Percentiles rank a stretch among this genome's conserved stretches.
Conservation (phyloP, 2,329 filamentous ascomycete genomes). For the Hymenoscyphus salicellus region DNA sequence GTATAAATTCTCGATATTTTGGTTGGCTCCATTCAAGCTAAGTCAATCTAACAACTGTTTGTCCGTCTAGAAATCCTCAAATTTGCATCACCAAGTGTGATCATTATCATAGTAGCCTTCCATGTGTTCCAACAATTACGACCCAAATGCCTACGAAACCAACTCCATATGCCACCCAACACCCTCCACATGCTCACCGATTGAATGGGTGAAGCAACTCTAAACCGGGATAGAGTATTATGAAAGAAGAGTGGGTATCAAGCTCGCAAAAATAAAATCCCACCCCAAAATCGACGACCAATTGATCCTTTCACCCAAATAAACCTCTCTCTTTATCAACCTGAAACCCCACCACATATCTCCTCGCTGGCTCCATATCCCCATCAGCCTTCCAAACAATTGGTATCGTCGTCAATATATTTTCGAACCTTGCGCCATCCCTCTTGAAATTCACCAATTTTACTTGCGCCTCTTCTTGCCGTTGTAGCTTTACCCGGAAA, state of each 20-base stretch:
- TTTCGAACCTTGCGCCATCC: neutral
- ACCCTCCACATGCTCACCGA: no score
- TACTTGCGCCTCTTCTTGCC: neutral
- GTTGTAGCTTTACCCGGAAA: neutral
- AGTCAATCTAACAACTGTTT: no score
- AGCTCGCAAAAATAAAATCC: neutral
- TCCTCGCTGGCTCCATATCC: neutral
- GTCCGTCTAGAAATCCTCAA: no score
- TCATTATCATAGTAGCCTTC: no score
- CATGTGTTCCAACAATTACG: no score
- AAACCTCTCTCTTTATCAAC: neutral
- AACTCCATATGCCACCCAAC: no score
- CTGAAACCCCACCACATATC: slow-evolving; percentile 11
- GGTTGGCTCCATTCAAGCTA: no score
- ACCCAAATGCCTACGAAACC: no score
- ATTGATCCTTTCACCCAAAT: neutral
- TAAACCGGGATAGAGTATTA: no score
- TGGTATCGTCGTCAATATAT: slow-evolving; percentile 5
- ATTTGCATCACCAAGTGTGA: no score
- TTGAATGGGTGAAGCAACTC: no score
- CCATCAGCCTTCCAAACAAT: slow-evolving; percentile 1
- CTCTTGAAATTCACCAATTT: neutral
- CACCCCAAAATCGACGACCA: neutral
- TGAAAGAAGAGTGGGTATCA: slow-evolving; percentile 1
- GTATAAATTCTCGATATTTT: no score